Percentiles rank a stretch among this genome's conserved stretches.
Evolutionary conservation across 352 stramenopile genomes (phyloP).

Genomic region (Phytophthora litchii): DNA sequence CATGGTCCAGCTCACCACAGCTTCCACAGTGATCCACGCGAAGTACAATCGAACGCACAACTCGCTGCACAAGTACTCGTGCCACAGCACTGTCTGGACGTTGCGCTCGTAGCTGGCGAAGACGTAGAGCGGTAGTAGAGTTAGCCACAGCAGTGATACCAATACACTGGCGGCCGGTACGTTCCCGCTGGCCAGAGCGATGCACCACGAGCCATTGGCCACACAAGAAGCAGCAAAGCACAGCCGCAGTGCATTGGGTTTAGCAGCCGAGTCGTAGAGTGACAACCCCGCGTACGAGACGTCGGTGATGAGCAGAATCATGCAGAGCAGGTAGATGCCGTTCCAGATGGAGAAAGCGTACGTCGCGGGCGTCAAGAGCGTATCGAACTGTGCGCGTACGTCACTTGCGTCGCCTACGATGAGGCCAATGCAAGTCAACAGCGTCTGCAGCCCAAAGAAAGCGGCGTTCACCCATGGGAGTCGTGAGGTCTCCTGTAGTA

Average conservation of each 20-base stretch:
- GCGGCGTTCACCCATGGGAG: slow-evolving; percentile 60
- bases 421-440: slow-evolving; percentile 51
- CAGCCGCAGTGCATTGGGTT: slow-evolving; percentile 50
- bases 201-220: slow-evolving; percentile 55
- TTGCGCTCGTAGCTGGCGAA: slow-evolving; percentile 60
- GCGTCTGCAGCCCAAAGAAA: slow-evolving; percentile 58
- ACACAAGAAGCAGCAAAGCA: slow-evolving; percentile 63
- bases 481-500: slow-evolving; percentile 16
- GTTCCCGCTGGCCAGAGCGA: slow-evolving; percentile 51
- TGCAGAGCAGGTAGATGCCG: slow-evolving; percentile 67
- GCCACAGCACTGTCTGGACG: slow-evolving; percentile 52
- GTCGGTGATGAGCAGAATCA: slow-evolving; percentile 60
- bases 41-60: slow-evolving; percentile 72
- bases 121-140: slow-evolving; percentile 67
- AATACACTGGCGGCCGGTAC: slow-evolving; percentile 47
- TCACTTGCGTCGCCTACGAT: slow-evolving; percentile 26
- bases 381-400: slow-evolving; percentile 42
- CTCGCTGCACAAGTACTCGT: slow-evolving; percentile 65
- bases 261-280: slow-evolving; percentile 53
- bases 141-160: slow-evolving; percentile 65
- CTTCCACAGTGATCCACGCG: slow-evolving; percentile 60
- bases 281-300: slow-evolving; percentile 51
- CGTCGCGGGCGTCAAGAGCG: slow-evolving; percentile 55
- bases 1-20: slow-evolving; percentile 61
- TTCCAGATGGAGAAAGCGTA: slow-evolving; percentile 75